Conservation (phyloP, 129 eudicot genomes). For the Centaurea solstitialis region DNA sequence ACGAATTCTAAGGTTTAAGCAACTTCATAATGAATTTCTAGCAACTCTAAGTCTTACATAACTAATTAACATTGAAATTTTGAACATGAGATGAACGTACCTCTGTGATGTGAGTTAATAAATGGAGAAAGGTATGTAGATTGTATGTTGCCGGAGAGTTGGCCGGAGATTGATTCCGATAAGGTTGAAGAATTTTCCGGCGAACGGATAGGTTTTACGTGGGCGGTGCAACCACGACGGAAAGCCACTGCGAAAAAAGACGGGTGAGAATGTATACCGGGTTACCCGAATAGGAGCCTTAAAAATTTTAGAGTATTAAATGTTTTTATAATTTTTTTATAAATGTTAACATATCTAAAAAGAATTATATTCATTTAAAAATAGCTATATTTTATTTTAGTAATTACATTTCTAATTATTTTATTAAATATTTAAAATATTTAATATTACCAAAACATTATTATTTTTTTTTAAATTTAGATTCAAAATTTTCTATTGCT, state of each 20-base stretch:
- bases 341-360: no score
- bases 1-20: not conserved
- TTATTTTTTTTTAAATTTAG: no score
- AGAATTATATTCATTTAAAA: no score
- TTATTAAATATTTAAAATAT: no score
- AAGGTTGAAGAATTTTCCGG: conserved; percentile 2
- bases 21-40: not conserved
- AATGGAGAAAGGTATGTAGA: not conserved
- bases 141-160: conserved; percentile 2
- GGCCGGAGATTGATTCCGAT: not conserved
- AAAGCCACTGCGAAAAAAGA: conserved; percentile 19
- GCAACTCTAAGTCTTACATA: not conserved
- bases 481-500: no score
- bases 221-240: conserved; percentile 34
- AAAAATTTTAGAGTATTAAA: no score
- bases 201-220: conserved; percentile 23
- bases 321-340: no score
- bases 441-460: no score
- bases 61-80: not conserved
- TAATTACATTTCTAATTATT: no score
- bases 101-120: not conserved
- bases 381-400: no score
- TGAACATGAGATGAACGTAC: conserved; percentile 10
- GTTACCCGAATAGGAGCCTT: conserved; percentile 30
- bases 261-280: conserved; percentile 15